Base-by-base conservation (phyloP, 306 rosid genomes). In the Phaseolus lunatus region DNA sequence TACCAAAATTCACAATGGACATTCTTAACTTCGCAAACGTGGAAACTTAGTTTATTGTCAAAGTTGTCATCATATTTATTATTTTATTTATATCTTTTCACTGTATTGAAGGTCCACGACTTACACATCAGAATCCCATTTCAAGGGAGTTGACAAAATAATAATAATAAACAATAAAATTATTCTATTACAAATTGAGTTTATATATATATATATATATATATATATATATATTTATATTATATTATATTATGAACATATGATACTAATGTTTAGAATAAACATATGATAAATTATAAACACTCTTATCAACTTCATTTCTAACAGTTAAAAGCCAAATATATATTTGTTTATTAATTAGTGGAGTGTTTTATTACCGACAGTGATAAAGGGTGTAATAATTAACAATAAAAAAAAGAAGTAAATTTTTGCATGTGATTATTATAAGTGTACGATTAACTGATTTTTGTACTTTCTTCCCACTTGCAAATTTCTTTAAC, bases 371-470 rank as follows among this genome's bases (percentile, higher is more conserved):
- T 39, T 23, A 57, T 39, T 22, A 23, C 29, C 13, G 35, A 31
- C 35, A 31, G 5, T 4, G 35, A 31, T 73, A 5, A 62, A 62
- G 11, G 4, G 9, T 59, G 14, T 62, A 31, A 62, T 31, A 62
- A 59, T n/a, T 37, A 65, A 65, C 0, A 39, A 18, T 1, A 19
- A 37, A 0, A 18, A 63, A 1, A 4, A 65, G 33, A 14, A 27
- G 13, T 78, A 69, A 57, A 67, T 45, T 44, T 22, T 16, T 44
- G 63, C 43, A 47, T 50, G 19, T 22, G 52, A 37, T 39, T 0
- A 9, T 20, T 58, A 68, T 69, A 39, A 43, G 35, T 44, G 70
- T 29, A 59, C 18, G 70, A 44, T 48, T 70, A 35, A 64, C 49
- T 16, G 23, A 70, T 48, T 20, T 44, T 20, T 44, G 66, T 41